Percentiles rank a stretch among this genome's conserved stretches.
Conservation (phyloP, 345 rosid species). For the Eucalyptus camaldulensis region DNA sequence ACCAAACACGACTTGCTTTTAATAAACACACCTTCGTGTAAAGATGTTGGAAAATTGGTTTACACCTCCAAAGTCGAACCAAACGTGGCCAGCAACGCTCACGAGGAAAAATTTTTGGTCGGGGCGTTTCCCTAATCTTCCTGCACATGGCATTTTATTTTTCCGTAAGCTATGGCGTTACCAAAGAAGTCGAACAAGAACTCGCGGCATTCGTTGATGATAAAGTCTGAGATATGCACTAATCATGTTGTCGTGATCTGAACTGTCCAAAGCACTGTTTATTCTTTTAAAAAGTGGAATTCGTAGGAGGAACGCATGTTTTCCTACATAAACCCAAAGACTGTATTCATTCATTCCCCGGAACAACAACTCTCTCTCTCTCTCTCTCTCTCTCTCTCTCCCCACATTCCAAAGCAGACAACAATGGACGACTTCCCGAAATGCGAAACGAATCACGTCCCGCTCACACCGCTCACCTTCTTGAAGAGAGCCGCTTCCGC, state of each 20-base stretch:
- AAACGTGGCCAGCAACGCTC: too few species aligned
- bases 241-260: not conserved
- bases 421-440: conserved; percentile 35
- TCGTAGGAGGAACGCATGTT: not conserved
- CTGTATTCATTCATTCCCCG: not conserved
- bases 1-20: not conserved
- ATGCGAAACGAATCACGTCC: conserved; percentile 54
- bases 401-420: not conserved
- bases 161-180: not conserved
- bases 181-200: not conserved
- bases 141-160: not conserved
- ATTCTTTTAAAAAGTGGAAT: not conserved
- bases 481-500: conserved; percentile 36
- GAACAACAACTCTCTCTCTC: not conserved
- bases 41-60: not conserved
- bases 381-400: not conserved
- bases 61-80: too few species aligned
- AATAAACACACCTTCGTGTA: not conserved
- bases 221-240: not conserved
- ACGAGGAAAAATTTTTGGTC: too few species aligned
- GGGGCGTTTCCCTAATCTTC: not conserved
- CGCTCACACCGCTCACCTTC: conserved; percentile 52
- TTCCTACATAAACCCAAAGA: not conserved
- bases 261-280: not conserved
- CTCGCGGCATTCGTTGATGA: not conserved